phyloP scores from a whole-genome alignment of 495 filamentous ascomycete genomes.

The Aspergillus baeticus region DNA sequence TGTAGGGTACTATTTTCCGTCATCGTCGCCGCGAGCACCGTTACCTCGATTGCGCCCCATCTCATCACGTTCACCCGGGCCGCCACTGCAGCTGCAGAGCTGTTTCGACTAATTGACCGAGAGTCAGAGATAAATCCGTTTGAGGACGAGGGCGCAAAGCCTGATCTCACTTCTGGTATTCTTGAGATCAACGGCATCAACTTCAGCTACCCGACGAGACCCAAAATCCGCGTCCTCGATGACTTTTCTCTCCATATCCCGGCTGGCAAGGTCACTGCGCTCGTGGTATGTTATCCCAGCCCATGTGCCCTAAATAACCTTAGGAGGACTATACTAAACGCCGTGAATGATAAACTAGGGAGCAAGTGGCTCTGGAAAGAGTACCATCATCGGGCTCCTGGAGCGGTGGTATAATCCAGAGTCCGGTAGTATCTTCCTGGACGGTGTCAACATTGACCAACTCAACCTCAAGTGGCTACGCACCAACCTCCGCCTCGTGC shows the following conservation, averaged over 20 bases:
- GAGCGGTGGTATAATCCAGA: slow-evolving; percentile 92
- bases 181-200: not conserved
- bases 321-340: slow-evolving; percentile 45
- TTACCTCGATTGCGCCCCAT: slow-evolving; percentile 21
- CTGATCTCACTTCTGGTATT: not conserved
- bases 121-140: slow-evolving; percentile 29
- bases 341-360: slow-evolving; percentile 87
- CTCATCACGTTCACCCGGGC: slow-evolving; percentile 31
- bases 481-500: slow-evolving; percentile 82
- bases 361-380: slow-evolving; percentile 88
- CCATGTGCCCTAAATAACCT: no score
- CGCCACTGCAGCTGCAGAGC: slow-evolving; percentile 32
- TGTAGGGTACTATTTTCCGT: slow-evolving; percentile 56
- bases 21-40: slow-evolving; percentile 50
- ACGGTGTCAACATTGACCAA: slow-evolving; percentile 75
- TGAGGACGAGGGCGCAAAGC: not conserved
- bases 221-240: not conserved
- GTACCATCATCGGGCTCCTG: slow-evolving; percentile 86
- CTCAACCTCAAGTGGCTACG: slow-evolving; percentile 90
- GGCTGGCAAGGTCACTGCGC: slow-evolving; percentile 66
- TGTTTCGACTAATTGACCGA: slow-evolving; percentile 36
- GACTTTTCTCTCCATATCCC: slow-evolving; percentile 42
- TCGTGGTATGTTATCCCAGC: slow-evolving; percentile 74
- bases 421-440: slow-evolving; percentile 72
- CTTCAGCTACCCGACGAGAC: not conserved